Conservation (phyloP, 192 early-diverging fungal genomes). For the Mortierella alpina region DNA sequence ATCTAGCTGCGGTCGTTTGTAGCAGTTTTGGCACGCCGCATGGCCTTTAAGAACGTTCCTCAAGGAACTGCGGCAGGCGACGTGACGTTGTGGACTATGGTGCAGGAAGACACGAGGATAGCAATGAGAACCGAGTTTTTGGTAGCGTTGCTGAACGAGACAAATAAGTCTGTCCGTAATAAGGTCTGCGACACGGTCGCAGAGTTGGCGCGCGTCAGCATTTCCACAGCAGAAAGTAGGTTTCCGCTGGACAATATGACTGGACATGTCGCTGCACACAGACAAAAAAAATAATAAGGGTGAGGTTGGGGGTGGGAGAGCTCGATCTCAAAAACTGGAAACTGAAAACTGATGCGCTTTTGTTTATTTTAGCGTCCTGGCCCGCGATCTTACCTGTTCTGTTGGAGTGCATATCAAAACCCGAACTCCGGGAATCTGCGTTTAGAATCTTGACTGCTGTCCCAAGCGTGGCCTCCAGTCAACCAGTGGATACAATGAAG, state of each 20-base stretch:
- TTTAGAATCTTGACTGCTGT: constrained; percentile 89
- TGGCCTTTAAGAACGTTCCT: constrained; percentile 58
- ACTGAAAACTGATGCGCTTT: background rate
- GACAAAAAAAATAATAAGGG: background rate
- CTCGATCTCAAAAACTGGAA: background rate
- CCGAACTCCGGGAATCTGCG: constrained; percentile 84
- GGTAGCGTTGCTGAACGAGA: constrained; percentile 78
- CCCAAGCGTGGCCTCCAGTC: constrained; percentile 75
- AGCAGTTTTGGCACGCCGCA: constrained; percentile 65
- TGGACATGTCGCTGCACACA: too few species aligned
- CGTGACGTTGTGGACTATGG: constrained; percentile 70
- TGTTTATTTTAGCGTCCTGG: constrained; percentile 73
- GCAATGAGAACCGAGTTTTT: constrained; percentile 79
- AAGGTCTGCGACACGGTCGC: constrained; percentile 94
- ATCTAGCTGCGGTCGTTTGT: constrained; percentile 62
- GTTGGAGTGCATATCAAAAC: constrained; percentile 74
- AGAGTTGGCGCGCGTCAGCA: constrained; percentile 76
- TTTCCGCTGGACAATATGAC: background rate
- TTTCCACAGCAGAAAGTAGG: constrained; percentile 33
- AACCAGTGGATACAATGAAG: constrained; percentile 71
- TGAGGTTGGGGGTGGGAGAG: background rate
- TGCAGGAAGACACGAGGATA: constrained; percentile 70
- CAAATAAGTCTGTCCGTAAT: constrained; percentile 74
- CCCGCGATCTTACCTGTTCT: constrained; percentile 79
- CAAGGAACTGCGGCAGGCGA: constrained; percentile 6